A percentile compares a stretch with the other conserved stretches of the same genome.
phyloP scores from a whole-genome alignment of 305 asterid genomes.

The Galium porrigens region DNA sequence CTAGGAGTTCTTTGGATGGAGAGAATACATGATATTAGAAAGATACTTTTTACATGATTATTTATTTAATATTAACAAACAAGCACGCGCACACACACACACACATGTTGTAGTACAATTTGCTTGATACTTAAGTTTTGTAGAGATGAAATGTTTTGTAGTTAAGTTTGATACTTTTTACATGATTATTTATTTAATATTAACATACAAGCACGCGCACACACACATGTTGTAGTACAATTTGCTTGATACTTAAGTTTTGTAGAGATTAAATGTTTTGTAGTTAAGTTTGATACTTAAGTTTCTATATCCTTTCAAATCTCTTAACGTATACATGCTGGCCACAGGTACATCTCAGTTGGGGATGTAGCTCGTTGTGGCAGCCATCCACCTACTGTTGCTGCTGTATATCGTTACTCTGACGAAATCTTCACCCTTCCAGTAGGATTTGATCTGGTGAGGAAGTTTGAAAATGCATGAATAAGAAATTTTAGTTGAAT shows the following conservation, averaged over 20 bases:
- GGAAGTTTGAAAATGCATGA: neutral
- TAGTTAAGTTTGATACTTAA: neutral
- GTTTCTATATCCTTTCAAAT: neutral
- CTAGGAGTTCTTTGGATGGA: neutral
- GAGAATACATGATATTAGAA: neutral
- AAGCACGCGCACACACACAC: neutral
- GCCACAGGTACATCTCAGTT: conserved; percentile 60
- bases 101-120: neutral
- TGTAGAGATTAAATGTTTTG: neutral
- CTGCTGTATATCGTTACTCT: conserved; percentile 53
- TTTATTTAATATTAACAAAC: no score
- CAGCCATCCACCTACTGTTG: conserved; percentile 79
- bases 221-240: no score
- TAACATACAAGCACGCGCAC: no score
- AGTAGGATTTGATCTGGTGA: conserved; percentile 90
- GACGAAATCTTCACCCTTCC: conserved; percentile 49
- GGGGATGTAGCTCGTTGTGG: conserved; percentile 87
- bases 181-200: neutral
- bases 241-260: neutral
- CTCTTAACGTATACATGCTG: conserved; percentile 8
- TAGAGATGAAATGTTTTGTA: neutral
- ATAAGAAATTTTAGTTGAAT: neutral
- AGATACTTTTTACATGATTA: neutral
- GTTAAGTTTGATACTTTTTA: neutral
- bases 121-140: neutral